Conservation (phyloP, 129 eudicot species). For the Tagetes erecta region DNA sequence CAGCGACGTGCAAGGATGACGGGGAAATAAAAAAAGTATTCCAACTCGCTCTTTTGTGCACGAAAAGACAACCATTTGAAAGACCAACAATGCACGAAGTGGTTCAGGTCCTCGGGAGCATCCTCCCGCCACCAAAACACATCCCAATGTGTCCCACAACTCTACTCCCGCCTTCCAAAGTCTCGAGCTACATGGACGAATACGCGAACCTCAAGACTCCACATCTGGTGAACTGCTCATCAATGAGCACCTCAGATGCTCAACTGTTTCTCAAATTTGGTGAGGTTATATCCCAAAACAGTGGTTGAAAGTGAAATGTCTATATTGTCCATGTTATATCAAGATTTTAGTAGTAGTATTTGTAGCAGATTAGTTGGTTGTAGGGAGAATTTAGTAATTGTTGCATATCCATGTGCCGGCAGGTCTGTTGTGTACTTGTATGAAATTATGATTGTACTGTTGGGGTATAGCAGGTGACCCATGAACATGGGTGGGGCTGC, state of each 20-base stretch:
- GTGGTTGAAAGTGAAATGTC: constrained; percentile 38
- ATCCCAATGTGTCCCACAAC: constrained; percentile 20
- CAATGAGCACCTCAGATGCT: constrained; percentile 96
- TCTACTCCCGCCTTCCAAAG: constrained; percentile 52
- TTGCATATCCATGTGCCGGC: constrained; percentile 31
- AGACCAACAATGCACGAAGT: constrained; percentile 98
- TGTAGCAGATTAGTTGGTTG: not conserved
- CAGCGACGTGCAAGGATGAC: constrained; percentile 72
- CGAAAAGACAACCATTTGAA: constrained; percentile 80
- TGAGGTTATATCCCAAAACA: constrained; percentile 94
- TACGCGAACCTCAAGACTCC: constrained; percentile 91
- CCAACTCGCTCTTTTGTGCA: constrained; percentile 91
- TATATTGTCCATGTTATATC: constrained; percentile 30
- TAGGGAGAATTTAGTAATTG: constrained; percentile 27
- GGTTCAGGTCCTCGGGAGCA: constrained; percentile 76
- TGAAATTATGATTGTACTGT: constrained; percentile 27
- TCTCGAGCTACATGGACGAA: constrained; percentile 78
- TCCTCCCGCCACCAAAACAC: constrained; percentile 50
- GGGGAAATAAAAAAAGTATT: constrained; percentile 79
- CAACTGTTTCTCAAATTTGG: constrained; percentile 91
- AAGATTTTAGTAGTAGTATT: constrained; percentile 2
- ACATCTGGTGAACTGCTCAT: constrained; percentile 79
- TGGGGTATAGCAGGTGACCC: constrained; percentile 16
- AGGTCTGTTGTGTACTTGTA: constrained; percentile 21
- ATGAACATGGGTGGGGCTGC: constrained; percentile 36